Percentiles rank a stretch among this genome's conserved stretches.
Conservation (phyloP, 306 rosid species). For the Rosa multiflora region DNA sequence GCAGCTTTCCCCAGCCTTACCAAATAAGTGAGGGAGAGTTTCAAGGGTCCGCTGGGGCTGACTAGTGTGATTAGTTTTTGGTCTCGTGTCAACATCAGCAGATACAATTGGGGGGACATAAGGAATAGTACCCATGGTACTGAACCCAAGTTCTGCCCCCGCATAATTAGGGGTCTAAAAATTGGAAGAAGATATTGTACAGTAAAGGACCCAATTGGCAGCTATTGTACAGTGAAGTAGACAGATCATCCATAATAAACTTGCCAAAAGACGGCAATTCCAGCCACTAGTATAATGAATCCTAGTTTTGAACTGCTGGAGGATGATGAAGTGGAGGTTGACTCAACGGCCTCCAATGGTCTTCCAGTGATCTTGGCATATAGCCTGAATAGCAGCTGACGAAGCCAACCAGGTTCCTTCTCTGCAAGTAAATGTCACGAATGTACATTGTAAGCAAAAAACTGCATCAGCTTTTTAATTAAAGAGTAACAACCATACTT, state of each 20-base stretch:
- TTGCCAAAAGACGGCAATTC: slow-evolving; percentile 72
- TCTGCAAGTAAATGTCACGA: slow-evolving; percentile 40
- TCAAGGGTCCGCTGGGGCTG: neutral
- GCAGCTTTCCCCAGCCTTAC: neutral
- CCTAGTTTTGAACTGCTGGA: slow-evolving; percentile 49
- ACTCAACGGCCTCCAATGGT: slow-evolving; percentile 39
- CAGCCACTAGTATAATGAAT: slow-evolving; percentile 56
- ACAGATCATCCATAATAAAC: slow-evolving; percentile 47
- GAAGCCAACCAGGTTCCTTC: slow-evolving; percentile 35
- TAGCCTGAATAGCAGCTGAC: slow-evolving; percentile 38
- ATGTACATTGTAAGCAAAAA: slow-evolving; percentile 5
- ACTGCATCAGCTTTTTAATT: neutral
- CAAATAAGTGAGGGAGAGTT: neutral
- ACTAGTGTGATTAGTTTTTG: neutral
- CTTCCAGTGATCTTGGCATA: slow-evolving; percentile 58
- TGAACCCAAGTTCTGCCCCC: slow-evolving; percentile 16
- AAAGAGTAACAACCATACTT: neutral
- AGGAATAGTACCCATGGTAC: neutral
- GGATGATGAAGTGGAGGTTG: slow-evolving; percentile 40
- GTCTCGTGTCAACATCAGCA: slow-evolving; percentile 5
- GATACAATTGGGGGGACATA: neutral
- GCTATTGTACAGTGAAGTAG: slow-evolving; percentile 15
- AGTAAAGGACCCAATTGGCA: slow-evolving; percentile 27
- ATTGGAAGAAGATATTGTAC: slow-evolving; percentile 34
- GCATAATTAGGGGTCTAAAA: slow-evolving; percentile 25